phyloP scores from a whole-genome alignment of 1,139 yeast genomes.

The Pichia kudriavzevii region DNA sequence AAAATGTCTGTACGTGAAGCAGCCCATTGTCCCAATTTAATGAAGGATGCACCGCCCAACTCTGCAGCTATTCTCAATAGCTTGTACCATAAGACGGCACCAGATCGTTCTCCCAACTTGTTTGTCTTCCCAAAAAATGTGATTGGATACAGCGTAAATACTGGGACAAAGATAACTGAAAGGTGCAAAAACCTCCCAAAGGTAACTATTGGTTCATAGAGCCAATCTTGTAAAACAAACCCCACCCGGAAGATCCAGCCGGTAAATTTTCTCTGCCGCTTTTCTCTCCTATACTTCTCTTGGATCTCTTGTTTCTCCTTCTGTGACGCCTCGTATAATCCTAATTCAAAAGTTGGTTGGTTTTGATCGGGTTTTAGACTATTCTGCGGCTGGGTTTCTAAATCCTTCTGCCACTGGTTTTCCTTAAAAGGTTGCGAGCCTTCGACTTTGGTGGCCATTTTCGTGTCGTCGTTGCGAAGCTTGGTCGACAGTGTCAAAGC shows the following conservation, averaged over 20 bases:
- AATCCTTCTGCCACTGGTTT: constrained; percentile 13
- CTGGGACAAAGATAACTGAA: constrained; percentile 61
- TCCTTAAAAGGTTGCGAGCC: constrained; percentile 15
- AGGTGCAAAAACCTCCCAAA: constrained; percentile 63
- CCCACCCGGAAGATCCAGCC: constrained; percentile 33
- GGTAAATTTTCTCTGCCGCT: constrained; percentile 21
- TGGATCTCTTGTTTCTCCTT: constrained; percentile 36
- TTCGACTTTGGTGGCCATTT: constrained; percentile 3
- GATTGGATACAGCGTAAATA: constrained; percentile 57
- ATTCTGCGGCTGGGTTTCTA: constrained; percentile 14
- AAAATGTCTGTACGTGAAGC: constrained; percentile 96
- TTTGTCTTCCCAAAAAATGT: constrained; percentile 48
- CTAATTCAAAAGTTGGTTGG: constrained; percentile 64
- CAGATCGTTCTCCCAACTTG: constrained; percentile 41
- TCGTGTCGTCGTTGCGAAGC: constrained; percentile 8
- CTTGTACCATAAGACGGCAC: constrained; percentile 66
- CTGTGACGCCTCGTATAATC: constrained; percentile 56
- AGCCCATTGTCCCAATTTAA: constrained; percentile 98
- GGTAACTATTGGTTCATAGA: constrained; percentile 65
- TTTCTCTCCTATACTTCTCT: constrained; percentile 28
- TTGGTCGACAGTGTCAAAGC: too few species aligned
- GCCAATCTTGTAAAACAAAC: constrained; percentile 42
- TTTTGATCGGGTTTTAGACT: constrained; percentile 35
- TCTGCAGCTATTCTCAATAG: constrained; percentile 66
- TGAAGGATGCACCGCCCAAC: constrained; percentile 87